Percentiles rank a stretch among this genome's conserved stretches.
Evolutionary conservation across 257 asterid genomes (phyloP).

Genomic region (Penstemon davidsonii): DNA sequence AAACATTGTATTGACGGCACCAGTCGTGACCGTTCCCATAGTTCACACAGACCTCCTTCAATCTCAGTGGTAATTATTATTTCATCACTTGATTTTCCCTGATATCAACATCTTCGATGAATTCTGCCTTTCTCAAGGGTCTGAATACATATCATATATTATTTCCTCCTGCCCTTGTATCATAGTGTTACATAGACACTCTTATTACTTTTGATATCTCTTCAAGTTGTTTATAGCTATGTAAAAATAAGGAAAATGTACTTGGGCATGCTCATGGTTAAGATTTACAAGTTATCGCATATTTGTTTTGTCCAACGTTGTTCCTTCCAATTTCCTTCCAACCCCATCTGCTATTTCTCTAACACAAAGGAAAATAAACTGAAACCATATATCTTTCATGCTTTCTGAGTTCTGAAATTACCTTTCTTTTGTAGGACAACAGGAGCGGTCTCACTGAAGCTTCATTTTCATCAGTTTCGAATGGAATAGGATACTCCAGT

Average conservation of each 20-base stretch:
- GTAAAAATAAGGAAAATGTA: conserved; percentile 9
- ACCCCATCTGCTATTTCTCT: conserved; percentile 11
- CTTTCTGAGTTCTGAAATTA: conserved; percentile 29
- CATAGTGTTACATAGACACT: conserved; percentile 17
- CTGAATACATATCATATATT: conserved; percentile 9
- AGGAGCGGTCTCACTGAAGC: conserved; percentile 41
- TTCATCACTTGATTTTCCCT: conserved; percentile 1
- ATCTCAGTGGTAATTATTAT: conserved; percentile 44
- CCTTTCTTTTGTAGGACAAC: conserved; percentile 45
- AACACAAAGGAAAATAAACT: conserved; percentile 4
- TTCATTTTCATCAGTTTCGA: conserved; percentile 49
- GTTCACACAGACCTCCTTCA: conserved; percentile 40
- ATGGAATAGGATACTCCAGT: conserved; percentile 30
- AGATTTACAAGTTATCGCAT: neutral
- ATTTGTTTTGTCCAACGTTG: neutral
- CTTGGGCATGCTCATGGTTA: conserved; percentile 15
- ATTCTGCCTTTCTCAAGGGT: conserved; percentile 4
- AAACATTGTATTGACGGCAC: conserved; percentile 30
- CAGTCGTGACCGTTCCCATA: conserved; percentile 33
- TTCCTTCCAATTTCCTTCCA: conserved; percentile 18
- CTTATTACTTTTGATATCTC: conserved; percentile 7
- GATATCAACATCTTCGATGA: conserved; percentile 13
- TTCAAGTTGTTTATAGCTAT: neutral
- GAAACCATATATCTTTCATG: conserved; percentile 17
- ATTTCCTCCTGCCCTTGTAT: conserved; percentile 7